Evolutionary conservation across 2,329 filamentous ascomycete species (phyloP).

Genomic region (Oidium heveae): DNA sequence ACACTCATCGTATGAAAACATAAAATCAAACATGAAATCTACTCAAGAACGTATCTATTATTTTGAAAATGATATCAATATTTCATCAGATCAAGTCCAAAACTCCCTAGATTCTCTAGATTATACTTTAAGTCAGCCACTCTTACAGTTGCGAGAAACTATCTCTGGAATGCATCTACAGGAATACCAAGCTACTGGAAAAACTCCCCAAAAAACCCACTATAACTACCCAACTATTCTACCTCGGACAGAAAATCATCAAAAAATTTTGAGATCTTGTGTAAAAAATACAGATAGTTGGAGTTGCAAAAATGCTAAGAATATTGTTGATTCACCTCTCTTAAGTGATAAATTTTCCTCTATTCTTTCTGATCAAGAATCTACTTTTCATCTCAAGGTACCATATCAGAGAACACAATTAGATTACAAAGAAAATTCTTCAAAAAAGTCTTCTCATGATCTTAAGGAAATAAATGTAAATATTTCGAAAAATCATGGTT

Average conservation of each 20-base stretch:
- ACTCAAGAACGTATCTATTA: conserved; percentile 28
- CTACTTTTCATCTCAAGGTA: conserved; percentile 4
- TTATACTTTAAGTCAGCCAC: conserved; percentile 37
- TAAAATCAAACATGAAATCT: conserved; percentile 43
- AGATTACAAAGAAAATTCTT: conserved; percentile 6
- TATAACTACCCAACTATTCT: conserved; percentile 64
- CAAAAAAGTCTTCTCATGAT: conserved; percentile 15
- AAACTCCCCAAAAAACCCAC: conserved; percentile 55
- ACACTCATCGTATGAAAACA: conserved; percentile 44
- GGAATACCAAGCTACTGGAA: conserved; percentile 66
- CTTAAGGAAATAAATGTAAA: conserved; percentile 24
- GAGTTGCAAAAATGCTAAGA: conserved; percentile 12
- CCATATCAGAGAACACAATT: conserved; percentile 3
- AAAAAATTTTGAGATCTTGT: conserved; percentile 21
- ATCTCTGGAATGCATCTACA: conserved; percentile 38
- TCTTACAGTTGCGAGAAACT: conserved; percentile 44
- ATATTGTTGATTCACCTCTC: conserved; percentile 14
- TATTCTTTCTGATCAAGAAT: neutral
- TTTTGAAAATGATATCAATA: conserved; percentile 40
- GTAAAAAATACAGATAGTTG: conserved; percentile 18
- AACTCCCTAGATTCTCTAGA: conserved; percentile 35
- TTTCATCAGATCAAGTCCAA: conserved; percentile 37
- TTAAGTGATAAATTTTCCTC: conserved; percentile 9
- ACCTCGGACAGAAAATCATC: conserved; percentile 44
- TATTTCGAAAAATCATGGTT: conserved; percentile 10